Base-by-base conservation (phyloP, 768 basidiomycete genomes). In the Coprinellus micaceus region DNA sequence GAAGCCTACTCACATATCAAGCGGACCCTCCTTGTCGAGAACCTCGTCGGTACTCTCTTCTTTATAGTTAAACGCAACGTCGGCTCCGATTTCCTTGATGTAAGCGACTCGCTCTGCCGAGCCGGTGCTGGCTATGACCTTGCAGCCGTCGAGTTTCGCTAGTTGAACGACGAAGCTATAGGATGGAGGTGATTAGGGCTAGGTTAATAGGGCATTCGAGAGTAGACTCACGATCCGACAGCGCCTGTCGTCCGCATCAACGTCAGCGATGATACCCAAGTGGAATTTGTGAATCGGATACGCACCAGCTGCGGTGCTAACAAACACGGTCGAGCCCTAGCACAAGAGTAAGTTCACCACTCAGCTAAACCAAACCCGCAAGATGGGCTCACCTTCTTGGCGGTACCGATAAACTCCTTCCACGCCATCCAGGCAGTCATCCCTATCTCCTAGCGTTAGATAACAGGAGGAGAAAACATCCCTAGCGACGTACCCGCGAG, bases 21-120 rank as follows among this genome's bases (percentile, higher is more conserved):
- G 69, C 9, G 76, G 76, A 0, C 85, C 86, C 60, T 88, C 77
- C 56, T 75, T 76, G 58, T 65, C 64, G 37, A 91, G 69, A 2
- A 86, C 71, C 11, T 84, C 80, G 1, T 62, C 62, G 0, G 80
- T 82, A 46, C 72, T 71, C 0, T 73, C 72, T 0, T 78, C 88
- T 75, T 91, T 87, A 71, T 87, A 89, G 67, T 90, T 88, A 73
- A 88, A 89, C 0, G 77, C 82, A 5, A 85, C 78, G 60, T 91
- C 87, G 0, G 82, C 81, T 0, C 86, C 88, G n/a, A 87, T 60
- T 2, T 77, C 75, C 48, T 76, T 77, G 68, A 86, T 68, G 63
- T 79, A 86, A 4, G 73, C 66, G 6, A 90, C 85, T 67, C 91
- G 90, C 51, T 86, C 84, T n/a, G 89, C 85, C 0, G 82, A 80